Evolutionary conservation across 139 green algal genomes (phyloP).

Genomic region (Chlamydomonas sp.): DNA sequence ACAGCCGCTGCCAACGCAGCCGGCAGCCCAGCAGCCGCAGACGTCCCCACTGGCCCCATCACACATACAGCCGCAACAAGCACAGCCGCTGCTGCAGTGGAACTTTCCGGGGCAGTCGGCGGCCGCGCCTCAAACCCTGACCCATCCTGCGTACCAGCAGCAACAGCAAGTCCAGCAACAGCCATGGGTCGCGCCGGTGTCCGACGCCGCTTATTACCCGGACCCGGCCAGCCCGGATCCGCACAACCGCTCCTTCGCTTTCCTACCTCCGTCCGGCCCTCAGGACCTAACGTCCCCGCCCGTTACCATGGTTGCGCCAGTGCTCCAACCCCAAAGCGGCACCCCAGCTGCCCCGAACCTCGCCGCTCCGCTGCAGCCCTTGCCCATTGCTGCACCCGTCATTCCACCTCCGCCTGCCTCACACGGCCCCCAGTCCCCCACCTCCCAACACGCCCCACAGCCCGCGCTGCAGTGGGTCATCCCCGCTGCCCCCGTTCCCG

Average conservation of each 20-base stretch:
- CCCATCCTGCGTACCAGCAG: background rate
- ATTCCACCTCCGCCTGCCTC: no score
- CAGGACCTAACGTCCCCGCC: background rate
- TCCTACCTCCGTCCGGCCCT: background rate
- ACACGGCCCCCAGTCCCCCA: no score
- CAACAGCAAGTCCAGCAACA: background rate
- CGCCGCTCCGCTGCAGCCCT: background rate
- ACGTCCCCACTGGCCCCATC: no score
- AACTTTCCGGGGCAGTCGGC: background rate
- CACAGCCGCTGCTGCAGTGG: constrained; percentile 12
- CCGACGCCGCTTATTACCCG: no score
- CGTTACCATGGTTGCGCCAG: background rate
- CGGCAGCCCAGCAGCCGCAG: no score
- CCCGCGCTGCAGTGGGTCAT: constrained; percentile 26
- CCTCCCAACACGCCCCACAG: background rate
- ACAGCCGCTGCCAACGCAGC: no score
- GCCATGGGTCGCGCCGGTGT: background rate
- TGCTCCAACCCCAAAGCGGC: background rate
- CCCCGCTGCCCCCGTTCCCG: background rate
- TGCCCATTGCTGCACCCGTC: no score
- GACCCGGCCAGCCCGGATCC: background rate
- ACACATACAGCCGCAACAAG: background rate
- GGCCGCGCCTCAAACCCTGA: no score
- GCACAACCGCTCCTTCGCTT: constrained; percentile 3
- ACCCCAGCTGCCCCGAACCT: background rate